Base-by-base conservation (phyloP, 78 protist species). In the Creolimax fragrantissima region DNA sequence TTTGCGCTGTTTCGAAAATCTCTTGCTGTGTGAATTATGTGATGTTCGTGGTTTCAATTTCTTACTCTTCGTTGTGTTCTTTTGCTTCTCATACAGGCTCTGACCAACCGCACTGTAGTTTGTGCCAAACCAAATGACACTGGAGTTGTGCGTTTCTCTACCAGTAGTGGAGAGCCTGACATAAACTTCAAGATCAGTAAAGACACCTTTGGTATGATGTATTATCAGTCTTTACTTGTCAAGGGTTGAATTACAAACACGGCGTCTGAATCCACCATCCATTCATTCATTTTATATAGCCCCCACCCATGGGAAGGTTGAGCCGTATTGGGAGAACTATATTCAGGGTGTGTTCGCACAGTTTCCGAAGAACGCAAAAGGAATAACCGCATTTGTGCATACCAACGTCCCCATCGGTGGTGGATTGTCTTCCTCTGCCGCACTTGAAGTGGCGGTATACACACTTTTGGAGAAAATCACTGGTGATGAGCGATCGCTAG, bases 381-480 rank as follows among this genome's bases (percentile, higher is more conserved):
- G 11, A 5, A 42, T 91, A 37, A 24, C 39, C 41, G 92, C 92
- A 6, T 74, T 37, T 5, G n/a, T 91, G 36, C 37, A 35, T 35
- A 41, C 88, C 5, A n/a, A 74, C 39, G 92, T 91, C 41, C 92
- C 92, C 36, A 35, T 91, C 2, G 92, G 92, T 41, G 92, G 88
- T 6, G 93, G 93, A 6, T 83, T 92, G 32, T 92, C 93, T 24
- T 74, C 88, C 81, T 42, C 81, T n/a, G 93, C 93, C 0, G 93
- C 93, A 43, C 43, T 92, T 4, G 93, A 92, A 3, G 93, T 92
- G 2, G 90, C 93, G 45, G 39, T 66, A n/a, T 41, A 92, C 41
- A 85, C 90, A 3, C 84, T 92, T 7, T 4, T 92, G 2, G 93
- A 92, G 66, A n/a, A 32, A 4, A 74, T 92, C 35, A 92, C 86